Evolutionary conservation across 805 yeast genomes (phyloP).

Genomic region (Scheffersomyces stipitis): DNA sequence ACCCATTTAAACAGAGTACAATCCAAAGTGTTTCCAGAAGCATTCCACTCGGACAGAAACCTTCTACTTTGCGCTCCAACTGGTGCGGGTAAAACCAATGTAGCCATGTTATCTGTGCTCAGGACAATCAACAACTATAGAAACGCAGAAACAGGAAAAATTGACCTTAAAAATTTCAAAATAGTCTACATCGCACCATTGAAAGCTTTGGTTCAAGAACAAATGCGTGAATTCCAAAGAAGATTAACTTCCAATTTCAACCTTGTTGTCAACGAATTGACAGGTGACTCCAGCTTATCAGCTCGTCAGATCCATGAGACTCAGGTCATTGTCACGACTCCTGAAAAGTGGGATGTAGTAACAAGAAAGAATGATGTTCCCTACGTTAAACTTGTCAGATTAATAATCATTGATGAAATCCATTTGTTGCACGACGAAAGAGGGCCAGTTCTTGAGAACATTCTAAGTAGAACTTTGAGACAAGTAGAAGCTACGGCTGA

Average conservation of each 20-base stretch:
- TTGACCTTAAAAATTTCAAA: conserved; percentile 60
- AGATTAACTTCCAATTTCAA: conserved; percentile 61
- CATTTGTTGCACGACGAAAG: conserved; percentile 91
- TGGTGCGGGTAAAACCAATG: conserved; percentile 98
- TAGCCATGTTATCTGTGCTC: conserved; percentile 83
- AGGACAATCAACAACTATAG: conserved; percentile 57
- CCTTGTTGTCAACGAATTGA: conserved; percentile 75
- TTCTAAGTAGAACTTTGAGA: conserved; percentile 72
- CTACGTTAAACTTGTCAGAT: conserved; percentile 56
- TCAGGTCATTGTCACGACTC: conserved; percentile 87
- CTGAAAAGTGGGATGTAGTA: conserved; percentile 96
- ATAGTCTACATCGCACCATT: conserved; percentile 90
- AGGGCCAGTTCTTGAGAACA: conserved; percentile 91
- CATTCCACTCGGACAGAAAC: conserved; percentile 69
- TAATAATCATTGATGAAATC: conserved; percentile 86
- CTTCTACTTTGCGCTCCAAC: conserved; percentile 93
- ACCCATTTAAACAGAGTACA: conserved; percentile 76
- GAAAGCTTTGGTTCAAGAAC: conserved; percentile 94
- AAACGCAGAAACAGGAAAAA: conserved; percentile 43
- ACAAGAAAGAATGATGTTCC: conserved; percentile 79
- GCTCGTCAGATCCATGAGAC: conserved; percentile 74
- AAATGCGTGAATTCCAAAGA: conserved; percentile 79
- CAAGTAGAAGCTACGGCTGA: conserved; percentile 43
- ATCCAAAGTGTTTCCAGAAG: conserved; percentile 76
- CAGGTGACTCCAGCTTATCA: conserved; percentile 84